phyloP scores from a whole-genome alignment of 1,139 yeast genomes.

The Suhomyces taliae region DNA sequence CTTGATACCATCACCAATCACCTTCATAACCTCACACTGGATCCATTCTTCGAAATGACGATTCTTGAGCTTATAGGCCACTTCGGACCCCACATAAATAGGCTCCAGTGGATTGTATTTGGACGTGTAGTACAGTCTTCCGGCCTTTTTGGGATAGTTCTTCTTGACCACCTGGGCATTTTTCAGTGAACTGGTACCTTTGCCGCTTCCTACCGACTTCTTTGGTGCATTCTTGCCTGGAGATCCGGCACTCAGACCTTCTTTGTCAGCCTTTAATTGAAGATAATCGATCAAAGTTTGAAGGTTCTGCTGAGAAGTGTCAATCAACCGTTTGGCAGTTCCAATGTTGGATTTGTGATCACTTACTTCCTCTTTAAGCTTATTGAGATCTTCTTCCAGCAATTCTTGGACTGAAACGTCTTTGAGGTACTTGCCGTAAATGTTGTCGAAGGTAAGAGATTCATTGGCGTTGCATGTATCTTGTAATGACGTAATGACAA shows the following conservation, averaged over 20 bases:
- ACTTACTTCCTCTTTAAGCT: constrained; percentile 40
- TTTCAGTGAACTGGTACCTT: constrained; percentile 8
- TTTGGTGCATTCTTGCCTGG: constrained; percentile 3
- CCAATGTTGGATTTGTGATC: constrained; percentile 60
- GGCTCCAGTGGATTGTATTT: constrained; percentile 62
- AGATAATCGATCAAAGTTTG: constrained; percentile 31
- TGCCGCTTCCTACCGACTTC: constrained; percentile 8
- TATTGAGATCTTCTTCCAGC: constrained; percentile 39
- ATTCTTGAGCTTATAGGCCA: constrained; percentile 77
- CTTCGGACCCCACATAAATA: constrained; percentile 71
- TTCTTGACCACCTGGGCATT: constrained; percentile 17
- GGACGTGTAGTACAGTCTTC: constrained; percentile 43
- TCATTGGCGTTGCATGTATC: constrained; percentile 66
- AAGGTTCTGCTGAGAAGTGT: constrained; percentile 42
- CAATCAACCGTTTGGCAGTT: constrained; percentile 50
- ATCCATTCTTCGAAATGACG: constrained; percentile 89
- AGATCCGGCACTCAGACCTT: constrained; percentile 4
- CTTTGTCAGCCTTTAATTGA: constrained; percentile 14
- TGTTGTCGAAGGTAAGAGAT: constrained; percentile 50
- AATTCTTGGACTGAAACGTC: constrained; percentile 21
- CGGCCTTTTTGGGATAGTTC: constrained; percentile 31
- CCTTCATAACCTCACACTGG: constrained; percentile 84
- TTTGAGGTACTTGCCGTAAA: constrained; percentile 29
- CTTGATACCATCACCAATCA: constrained; percentile 72
- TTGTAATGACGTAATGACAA: constrained; percentile 62